Evolutionary conservation across 1,284 basidiomycete genomes (phyloP).

Genomic region (Microbotryomycetes sp.): DNA sequence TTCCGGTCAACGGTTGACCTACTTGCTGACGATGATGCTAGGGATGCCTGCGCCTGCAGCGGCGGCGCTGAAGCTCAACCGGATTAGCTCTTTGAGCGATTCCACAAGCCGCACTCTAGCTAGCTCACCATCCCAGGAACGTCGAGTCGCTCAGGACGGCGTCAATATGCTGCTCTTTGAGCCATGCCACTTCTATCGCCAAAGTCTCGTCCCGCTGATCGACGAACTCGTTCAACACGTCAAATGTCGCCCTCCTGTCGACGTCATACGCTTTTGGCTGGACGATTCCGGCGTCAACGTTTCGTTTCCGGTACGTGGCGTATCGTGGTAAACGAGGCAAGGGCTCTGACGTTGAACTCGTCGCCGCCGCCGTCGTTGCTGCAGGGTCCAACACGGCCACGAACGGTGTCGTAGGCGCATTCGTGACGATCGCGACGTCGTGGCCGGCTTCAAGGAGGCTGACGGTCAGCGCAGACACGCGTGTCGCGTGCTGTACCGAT

Average conservation of each 20-base stretch:
- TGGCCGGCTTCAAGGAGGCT: constrained; percentile 32
- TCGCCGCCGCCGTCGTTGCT: background rate
- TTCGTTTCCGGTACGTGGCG: constrained; percentile 30
- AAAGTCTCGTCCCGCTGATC: constrained; percentile 52
- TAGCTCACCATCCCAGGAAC: constrained; percentile 62
- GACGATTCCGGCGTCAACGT: constrained; percentile 35
- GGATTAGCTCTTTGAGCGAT: background rate
- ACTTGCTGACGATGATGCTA: constrained; percentile 55
- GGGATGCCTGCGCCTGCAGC: constrained; percentile 58
- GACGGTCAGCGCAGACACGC: constrained; percentile 33
- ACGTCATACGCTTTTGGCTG: constrained; percentile 46
- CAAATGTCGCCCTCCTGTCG: constrained; percentile 59
- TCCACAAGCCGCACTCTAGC: background rate
- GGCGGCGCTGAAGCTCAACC: constrained; percentile 49
- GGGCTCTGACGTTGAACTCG: background rate
- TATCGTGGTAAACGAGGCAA: background rate
- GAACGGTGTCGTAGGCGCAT: constrained; percentile 35
- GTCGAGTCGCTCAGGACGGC: constrained; percentile 67
- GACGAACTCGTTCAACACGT: constrained; percentile 56
- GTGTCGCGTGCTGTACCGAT: constrained; percentile 31
- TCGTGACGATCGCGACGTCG: constrained; percentile 35
- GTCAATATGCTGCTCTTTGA: constrained; percentile 49
- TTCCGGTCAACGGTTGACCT: background rate
- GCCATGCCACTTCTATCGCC: constrained; percentile 54
- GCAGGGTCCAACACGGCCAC: constrained; percentile 17